Conservation (phyloP, 257 asterid species). For the Penstemon eatonii region DNA sequence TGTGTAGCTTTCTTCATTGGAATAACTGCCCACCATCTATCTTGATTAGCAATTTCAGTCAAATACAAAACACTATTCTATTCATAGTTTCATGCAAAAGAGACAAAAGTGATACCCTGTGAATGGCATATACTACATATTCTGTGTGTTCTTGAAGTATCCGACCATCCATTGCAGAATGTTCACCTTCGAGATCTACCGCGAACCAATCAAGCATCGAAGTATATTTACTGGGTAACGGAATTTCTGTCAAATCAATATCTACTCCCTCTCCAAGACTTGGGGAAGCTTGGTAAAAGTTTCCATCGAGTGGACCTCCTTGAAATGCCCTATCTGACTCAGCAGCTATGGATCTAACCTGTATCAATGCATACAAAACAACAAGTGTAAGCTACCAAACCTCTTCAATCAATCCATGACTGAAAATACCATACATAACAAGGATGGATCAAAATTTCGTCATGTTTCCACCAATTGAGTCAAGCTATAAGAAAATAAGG, state of each 20-base stretch:
- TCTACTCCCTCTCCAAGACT: slow-evolving; percentile 46
- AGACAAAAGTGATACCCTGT: slow-evolving; percentile 72
- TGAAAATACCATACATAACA: no score
- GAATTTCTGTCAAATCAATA: slow-evolving; percentile 46
- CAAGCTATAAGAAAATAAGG: no score
- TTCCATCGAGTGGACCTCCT: slow-evolving; percentile 79
- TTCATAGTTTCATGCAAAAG: slow-evolving; percentile 36
- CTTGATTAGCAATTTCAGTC: slow-evolving; percentile 22
- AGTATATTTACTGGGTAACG: slow-evolving; percentile 63
- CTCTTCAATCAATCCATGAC: slow-evolving; percentile 15
- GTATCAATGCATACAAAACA: slow-evolving; percentile 31
- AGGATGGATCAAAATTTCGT: no score
- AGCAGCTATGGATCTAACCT: slow-evolving; percentile 95
- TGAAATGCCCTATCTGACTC: slow-evolving; percentile 91
- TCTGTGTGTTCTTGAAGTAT: slow-evolving; percentile 95
- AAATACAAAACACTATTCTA: slow-evolving; percentile 18
- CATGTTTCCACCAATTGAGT: no score
- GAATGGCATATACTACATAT: slow-evolving; percentile 95
- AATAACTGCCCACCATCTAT: background rate
- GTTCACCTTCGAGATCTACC: slow-evolving; percentile 99
- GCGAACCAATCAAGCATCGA: slow-evolving; percentile 96
- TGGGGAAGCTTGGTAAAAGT: slow-evolving; percentile 53
- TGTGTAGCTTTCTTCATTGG: background rate
- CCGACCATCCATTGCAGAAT: slow-evolving; percentile 99
- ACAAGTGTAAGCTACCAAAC: slow-evolving; percentile 17